Evolutionary conservation across 225 moss, liverwort and hornwort species (phyloP).

Genomic region (Pseudoscleropodium purum): DNA sequence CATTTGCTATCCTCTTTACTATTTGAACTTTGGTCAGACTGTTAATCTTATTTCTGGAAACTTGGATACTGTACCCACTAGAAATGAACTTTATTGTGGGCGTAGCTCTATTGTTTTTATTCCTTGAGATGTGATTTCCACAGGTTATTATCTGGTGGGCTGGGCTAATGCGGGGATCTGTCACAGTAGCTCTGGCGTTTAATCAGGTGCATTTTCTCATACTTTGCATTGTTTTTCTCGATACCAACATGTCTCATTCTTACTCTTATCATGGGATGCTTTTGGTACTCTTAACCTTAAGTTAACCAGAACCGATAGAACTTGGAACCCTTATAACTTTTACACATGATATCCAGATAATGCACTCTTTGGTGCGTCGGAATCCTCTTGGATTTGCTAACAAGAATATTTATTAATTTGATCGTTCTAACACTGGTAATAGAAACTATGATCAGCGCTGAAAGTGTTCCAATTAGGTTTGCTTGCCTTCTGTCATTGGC

Average conservation of each 20-base stretch:
- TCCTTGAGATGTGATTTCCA: background rate
- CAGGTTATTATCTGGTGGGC: conserved; percentile 89
- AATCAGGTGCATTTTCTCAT: conserved; percentile 37
- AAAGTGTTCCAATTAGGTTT: background rate
- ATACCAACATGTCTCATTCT: background rate
- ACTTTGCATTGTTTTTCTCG: background rate
- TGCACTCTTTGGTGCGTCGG: background rate
- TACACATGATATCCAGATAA: background rate
- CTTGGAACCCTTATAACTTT: background rate
- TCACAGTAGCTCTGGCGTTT: conserved; percentile 79
- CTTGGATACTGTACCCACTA: background rate
- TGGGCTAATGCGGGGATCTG: conserved; percentile 91
- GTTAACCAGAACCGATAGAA: background rate
- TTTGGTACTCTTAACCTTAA: background rate
- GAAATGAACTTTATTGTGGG: background rate
- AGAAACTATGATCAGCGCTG: background rate
- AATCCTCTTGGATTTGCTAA: background rate
- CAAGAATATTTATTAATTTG: background rate
- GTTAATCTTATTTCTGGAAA: background rate
- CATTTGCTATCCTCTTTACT: background rate
- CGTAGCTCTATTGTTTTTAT: background rate
- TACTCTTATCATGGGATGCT: background rate
- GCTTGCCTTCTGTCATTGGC: background rate
- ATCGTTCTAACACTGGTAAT: background rate
- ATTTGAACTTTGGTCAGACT: background rate